phyloP scores from a whole-genome alignment of 2,329 filamentous ascomycete species.

The Parafenestella ontariensis region DNA sequence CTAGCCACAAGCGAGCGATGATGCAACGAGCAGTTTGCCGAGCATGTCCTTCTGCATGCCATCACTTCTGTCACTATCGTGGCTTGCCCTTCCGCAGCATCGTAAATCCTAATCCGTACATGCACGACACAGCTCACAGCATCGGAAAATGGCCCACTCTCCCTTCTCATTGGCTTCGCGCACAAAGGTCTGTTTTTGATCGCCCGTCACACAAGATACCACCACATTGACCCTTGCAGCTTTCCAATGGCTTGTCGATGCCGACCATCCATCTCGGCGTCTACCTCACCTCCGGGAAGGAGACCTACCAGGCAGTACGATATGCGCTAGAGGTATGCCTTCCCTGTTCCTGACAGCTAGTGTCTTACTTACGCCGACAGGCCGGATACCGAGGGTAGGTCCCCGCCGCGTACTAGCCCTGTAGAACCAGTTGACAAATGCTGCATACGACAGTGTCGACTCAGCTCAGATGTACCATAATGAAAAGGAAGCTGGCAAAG shows the following conservation, averaged over 20 bases:
- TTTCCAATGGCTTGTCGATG: conserved; percentile 69
- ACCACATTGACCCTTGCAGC: conserved; percentile 36
- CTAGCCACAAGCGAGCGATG: conserved; percentile 25
- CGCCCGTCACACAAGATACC: conserved; percentile 6
- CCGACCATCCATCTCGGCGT: conserved; percentile 77
- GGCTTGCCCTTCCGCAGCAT: conserved; percentile 32
- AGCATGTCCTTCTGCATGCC: conserved; percentile 32
- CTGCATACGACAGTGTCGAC: conserved; percentile 55
- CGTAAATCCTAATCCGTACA: conserved; percentile 25
- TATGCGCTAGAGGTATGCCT: conserved; percentile 62
- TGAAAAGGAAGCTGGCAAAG: conserved; percentile 71
- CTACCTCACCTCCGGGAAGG: conserved; percentile 71
- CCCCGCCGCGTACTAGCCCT: conserved; percentile 13
- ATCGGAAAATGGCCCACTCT: conserved; percentile 39
- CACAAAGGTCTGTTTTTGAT: conserved; percentile 43
- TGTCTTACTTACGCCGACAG: conserved; percentile 37
- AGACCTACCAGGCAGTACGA: conserved; percentile 65
- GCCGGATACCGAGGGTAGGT: conserved; percentile 56
- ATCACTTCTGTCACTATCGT: conserved; percentile 23
- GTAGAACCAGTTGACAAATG: conserved; percentile 30
- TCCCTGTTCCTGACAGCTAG: conserved; percentile 19
- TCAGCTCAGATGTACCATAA: conserved; percentile 72
- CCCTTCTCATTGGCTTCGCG: conserved; percentile 54
- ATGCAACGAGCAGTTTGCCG: conserved; percentile 35
- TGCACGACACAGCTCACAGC: conserved; percentile 16